Percentiles rank a stretch among this genome's conserved stretches.
Conservation (phyloP, 352 stramenopile genomes). For the Phytophthora constricta region DNA sequence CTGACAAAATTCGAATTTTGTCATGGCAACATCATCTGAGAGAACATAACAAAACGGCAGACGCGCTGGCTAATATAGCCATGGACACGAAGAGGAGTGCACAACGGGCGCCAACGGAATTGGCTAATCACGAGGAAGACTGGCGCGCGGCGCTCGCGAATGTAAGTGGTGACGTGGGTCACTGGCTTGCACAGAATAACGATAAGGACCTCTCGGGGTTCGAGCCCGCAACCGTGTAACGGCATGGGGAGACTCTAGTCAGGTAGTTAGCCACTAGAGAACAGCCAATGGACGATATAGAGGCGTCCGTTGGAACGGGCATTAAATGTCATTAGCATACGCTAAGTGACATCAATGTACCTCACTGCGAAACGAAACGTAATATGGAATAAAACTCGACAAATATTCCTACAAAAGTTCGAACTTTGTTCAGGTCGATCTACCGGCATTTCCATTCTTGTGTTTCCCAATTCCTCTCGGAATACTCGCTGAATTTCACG, state of each 20-base stretch:
- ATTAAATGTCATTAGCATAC: not conserved
- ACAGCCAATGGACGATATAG: not conserved
- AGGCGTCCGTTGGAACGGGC: not conserved
- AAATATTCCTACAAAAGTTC: too few species aligned
- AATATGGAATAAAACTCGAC: too few species aligned
- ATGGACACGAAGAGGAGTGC: not conserved
- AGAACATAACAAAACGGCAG: not conserved
- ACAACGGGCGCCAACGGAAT: not conserved
- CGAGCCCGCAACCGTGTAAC: not conserved
- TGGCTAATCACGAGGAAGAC: not conserved
- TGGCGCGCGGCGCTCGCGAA: not conserved
- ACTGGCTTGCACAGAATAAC: not conserved
- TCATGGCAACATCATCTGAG: not conserved
- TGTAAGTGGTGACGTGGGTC: not conserved
- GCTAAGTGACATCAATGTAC: not conserved
- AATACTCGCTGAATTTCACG: too few species aligned
- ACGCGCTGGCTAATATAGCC: not conserved
- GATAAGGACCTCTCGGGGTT: not conserved
- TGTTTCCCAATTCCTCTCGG: too few species aligned
- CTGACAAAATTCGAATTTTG: not conserved
- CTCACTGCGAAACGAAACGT: not conserved
- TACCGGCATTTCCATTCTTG: too few species aligned
- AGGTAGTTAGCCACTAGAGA: not conserved
- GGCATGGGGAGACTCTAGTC: not conserved
- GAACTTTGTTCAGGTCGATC: too few species aligned